Base-by-base conservation (phyloP, 2,329 filamentous ascomycete species). In the Microcyclospora pomicola region DNA sequence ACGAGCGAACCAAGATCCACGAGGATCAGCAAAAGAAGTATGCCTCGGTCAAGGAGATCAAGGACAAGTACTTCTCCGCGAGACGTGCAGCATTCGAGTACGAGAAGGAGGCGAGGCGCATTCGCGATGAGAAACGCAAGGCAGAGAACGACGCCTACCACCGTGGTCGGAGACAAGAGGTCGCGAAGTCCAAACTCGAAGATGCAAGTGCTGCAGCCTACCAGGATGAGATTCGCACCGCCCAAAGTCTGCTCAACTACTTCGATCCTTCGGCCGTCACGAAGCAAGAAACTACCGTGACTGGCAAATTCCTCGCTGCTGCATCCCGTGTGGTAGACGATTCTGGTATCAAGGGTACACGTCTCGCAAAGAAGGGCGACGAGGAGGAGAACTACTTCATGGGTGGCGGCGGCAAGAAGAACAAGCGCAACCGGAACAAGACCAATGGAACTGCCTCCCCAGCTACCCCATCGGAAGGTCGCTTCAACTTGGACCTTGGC, bases 21-120 rank as follows among this genome's bases (percentile, higher is more conserved):
- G 75, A 74, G 42, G 80, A 91, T 59, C 85, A 94, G 65, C 81
- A 93, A 61, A 78, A 82, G 58, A 93, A 88, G 62, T 95, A 77
- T 62, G 62, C 71, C 42, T 80, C 77, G 40, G 77, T 95, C 56
- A 84, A 80, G 60, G 81, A 85, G 60, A 65, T 93, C 64, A 92
- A 93, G 72, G 87, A 96, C 60, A 77, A 79, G 42, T 93, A 88
- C 71, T 91, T 80, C 66, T 68, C 75, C 50, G 73, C 77, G 50
- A 82, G 82, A 62, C 83, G 85, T 60, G 87, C 86, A n/a, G 83
- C 73, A 61, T 72, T 77, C 55, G 75, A 83, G 44, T 88, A 80
- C 58, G 88, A 96, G 62, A 80, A 80, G 47, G 82, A 95, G 65
- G 76, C 79, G 37, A 80, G 81, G 59, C 79, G 82, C 54, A 73